phyloP scores from a whole-genome alignment of 2,329 filamentous ascomycete genomes.

The Teratosphaeriaceae sp. region DNA sequence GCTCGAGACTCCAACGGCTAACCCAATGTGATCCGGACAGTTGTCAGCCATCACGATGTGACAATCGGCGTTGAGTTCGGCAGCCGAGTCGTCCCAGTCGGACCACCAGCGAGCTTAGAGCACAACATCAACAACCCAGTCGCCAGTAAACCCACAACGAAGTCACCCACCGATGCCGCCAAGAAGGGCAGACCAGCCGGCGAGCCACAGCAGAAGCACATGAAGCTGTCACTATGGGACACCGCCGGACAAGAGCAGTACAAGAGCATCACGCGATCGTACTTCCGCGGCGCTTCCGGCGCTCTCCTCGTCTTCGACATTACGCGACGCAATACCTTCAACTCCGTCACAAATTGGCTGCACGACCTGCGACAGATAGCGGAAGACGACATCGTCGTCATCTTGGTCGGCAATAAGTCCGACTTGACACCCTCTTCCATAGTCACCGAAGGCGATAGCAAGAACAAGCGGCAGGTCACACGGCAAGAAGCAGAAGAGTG shows the following conservation, averaged over 20 bases:
- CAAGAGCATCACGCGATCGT: constrained; percentile 89
- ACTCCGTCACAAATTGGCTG: constrained; percentile 86
- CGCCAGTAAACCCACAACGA: constrained; percentile 3
- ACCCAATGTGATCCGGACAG: too few species aligned
- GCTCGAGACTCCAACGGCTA: too few species aligned
- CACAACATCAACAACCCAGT: constrained; percentile 48
- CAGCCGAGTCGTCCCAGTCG: constrained; percentile 84
- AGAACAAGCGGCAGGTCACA: constrained; percentile 72
- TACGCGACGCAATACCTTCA: constrained; percentile 74
- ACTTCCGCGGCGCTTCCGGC: constrained; percentile 76
- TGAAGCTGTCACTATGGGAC: constrained; percentile 94
- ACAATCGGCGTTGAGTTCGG: constrained; percentile 97
- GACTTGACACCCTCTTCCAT: constrained; percentile 58
- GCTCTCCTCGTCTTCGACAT: constrained; percentile 93
- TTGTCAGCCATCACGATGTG: constrained; percentile 90
- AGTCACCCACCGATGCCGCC: constrained; percentile 13
- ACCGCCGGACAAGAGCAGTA: constrained; percentile 97
- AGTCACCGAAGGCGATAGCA: constrained; percentile 26
- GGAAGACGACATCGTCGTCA: constrained; percentile 89
- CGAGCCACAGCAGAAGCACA: constrained; percentile 57
- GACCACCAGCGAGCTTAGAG: constrained; percentile 64
- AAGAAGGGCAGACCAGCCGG: constrained; percentile 20
- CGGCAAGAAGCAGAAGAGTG: constrained; percentile 80
- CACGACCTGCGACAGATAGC: constrained; percentile 91
- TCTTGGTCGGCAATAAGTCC: constrained; percentile 91